Percentiles rank a stretch among this genome's conserved stretches.
These are phyloP conservation scores for Annulohypoxylon moriforme DNA, from an alignment of 495 filamentous ascomycete species.

Conservation along the genomic window DNA sequence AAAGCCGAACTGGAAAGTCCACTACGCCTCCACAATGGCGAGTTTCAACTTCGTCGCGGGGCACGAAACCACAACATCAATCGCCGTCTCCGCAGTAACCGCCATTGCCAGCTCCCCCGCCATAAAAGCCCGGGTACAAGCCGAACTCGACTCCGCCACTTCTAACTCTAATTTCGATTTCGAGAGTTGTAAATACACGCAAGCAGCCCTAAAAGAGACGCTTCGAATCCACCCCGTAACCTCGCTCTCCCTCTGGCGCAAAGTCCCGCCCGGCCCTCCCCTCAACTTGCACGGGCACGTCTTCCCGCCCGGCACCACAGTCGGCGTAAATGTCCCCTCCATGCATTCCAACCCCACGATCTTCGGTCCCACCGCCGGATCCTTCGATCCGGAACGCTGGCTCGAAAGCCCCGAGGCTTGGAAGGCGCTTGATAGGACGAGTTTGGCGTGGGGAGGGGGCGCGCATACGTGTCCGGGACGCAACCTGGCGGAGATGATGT, in stretches of 20 bases:
- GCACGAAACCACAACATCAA: slow-evolving; percentile 62
- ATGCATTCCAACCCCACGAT: slow-evolving; percentile 65
- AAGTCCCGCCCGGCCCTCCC: slow-evolving; percentile 61
- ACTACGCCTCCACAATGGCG: slow-evolving; percentile 43
- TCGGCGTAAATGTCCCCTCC: slow-evolving; percentile 71
- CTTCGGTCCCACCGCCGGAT: slow-evolving; percentile 64
- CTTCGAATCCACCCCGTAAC: slow-evolving; percentile 70
- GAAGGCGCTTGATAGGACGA: slow-evolving; percentile 50
- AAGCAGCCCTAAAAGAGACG: slow-evolving; percentile 71
- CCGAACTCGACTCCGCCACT: slow-evolving; percentile 49
- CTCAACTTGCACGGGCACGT: slow-evolving; percentile 60
- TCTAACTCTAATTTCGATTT: neutral
- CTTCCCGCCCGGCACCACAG: slow-evolving; percentile 64
- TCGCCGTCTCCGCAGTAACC: slow-evolving; percentile 51
- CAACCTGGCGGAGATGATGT: slow-evolving; percentile 71
- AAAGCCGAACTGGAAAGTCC: slow-evolving; percentile 50
- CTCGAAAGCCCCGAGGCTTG: slow-evolving; percentile 55
- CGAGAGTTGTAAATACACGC: slow-evolving; percentile 58
- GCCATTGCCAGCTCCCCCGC: slow-evolving; percentile 47
- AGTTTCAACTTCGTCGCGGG: slow-evolving; percentile 62
- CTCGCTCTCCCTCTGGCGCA: slow-evolving; percentile 66
- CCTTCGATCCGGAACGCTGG: slow-evolving; percentile 69
- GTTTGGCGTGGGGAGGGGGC: slow-evolving; percentile 72
- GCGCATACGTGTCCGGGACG: slow-evolving; percentile 73
- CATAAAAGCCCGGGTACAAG: slow-evolving; percentile 35